Conservation (phyloP, 169 alveolate genomes). For the Plasmodium inui region DNA sequence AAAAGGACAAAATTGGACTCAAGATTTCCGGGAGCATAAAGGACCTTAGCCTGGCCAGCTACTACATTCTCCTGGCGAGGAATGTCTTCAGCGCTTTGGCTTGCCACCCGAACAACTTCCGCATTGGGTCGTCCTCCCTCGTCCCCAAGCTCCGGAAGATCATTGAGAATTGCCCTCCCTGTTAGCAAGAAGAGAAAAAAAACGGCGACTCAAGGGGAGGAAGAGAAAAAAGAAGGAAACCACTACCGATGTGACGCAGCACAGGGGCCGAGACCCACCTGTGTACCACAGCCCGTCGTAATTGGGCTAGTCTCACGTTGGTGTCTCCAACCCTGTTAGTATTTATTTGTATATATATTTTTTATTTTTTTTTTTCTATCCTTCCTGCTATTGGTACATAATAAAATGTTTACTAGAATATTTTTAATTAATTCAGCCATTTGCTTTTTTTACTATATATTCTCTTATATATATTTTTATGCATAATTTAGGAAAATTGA, state of each 20-base stretch:
- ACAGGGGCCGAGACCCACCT: not conserved
- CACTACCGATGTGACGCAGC: not conserved
- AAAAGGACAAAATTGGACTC: conserved; percentile 76
- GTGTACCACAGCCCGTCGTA: not conserved
- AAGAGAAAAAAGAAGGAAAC: too few species aligned
- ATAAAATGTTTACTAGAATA: not conserved
- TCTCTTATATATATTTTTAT: not conserved
- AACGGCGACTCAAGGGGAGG: too few species aligned
- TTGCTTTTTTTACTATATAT: not conserved
- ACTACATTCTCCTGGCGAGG: conserved; percentile 69
- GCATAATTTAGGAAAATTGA: not conserved
- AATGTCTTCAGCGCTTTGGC: conserved; percentile 66
- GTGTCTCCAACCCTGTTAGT: not conserved
- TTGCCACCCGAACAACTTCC: conserved; percentile 66
- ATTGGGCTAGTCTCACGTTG: not conserved
- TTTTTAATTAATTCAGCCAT: not conserved
- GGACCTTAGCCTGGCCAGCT: conserved; percentile 67
- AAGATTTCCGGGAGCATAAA: conserved; percentile 81
- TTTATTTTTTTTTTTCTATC: not conserved
- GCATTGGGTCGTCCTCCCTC: conserved; percentile 68
- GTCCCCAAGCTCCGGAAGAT: conserved; percentile 43
- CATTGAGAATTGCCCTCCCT: conserved; percentile 23
- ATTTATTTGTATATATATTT: not conserved
- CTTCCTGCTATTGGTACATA: not conserved
- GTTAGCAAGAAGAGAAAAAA: too few species aligned